Base-by-base conservation (phyloP, 768 basidiomycete genomes). In the Filobasidium floriforme region DNA sequence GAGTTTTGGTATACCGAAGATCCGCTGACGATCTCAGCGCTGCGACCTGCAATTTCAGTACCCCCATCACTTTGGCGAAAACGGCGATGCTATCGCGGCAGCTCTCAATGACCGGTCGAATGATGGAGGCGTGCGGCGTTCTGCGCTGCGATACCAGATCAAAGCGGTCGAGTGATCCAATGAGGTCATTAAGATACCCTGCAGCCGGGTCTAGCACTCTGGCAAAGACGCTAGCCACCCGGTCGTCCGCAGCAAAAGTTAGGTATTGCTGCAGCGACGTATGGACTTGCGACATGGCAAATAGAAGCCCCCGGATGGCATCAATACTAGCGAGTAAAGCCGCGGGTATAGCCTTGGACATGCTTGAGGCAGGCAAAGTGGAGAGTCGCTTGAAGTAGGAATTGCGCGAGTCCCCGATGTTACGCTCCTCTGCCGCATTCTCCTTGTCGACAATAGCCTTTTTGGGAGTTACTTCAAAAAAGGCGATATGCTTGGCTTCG, bases 331-430 rank as follows among this genome's bases (percentile, higher is more conserved):
- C 82, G 24, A 86, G 79, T 9, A 98, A 81, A 15, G 88, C 80
- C 18, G 82, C 80, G 0, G 93, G 89, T 19, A 61, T 59, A 2
- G 86, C 82, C 70, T 84, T 85, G 22, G 86, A 83, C 40, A 85
- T 82, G 9, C 82, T 80, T 40, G 85, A 83, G 0, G 81, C 79
- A 1, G 88, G 88, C 5, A 91, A 80, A 40, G 87, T 86, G 1
- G 91, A 92, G 26, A 94, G 82, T n/a, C 92, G 86, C 43, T 88
- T 87, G 80, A 99, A 99, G 79, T 99, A 98, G 1, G 90, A 89
- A 73, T 91, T 89, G 26, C 89, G 85, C 73, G 93, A 90, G 3
- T 85, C 83, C 49, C 90, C 86, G 78, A 89, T 85, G 0, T 69
- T 70, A 1, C 66, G 73, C 37, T 70, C 44, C 6, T 57, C 54